Base-by-base conservation (phyloP, 441 rosid species). In the Brassica balearica region DNA sequence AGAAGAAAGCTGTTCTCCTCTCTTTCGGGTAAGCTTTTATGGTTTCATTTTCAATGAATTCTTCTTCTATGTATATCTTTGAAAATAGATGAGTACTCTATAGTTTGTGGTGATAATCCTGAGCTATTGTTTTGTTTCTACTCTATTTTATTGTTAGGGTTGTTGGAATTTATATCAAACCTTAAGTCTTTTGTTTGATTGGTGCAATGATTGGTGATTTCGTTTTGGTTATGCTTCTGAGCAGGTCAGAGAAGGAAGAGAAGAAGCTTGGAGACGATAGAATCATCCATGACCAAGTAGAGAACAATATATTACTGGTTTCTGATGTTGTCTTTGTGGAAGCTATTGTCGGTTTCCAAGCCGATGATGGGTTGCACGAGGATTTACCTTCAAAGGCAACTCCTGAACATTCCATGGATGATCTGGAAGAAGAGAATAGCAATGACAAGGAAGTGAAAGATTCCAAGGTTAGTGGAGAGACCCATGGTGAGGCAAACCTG, bases 51-150 rank as follows among this genome's bases (percentile, higher is more conserved):
- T 62, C 61, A 66, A 29, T 17, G 61, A 22, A 53, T 0, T 48
- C 8, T 46, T 46, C 17, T 46, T 46, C 6, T 46, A 2, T 53
- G 20, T 53, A 15, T 53, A 6, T 53, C 59, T 14, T 55, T 55
- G 60, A 55, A 55, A 55, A 55, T 0, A 17, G 17, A 36, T 10
- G 29, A 55, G 1, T 65, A 75, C 79, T 70, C 60, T 17, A 25
- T 61, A 75, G 38, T 71, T 73, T 38, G 62, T 82, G n/a, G 43
- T 5, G 71, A 48, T 34, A 20, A 34, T 56, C 48, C 73, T 63
- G 27, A 76, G 59, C 60, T 76, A 77, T 67, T 83, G 75, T 70
- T 81, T 75, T 77, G 4, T 8, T 34, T 8, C 17, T 43, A 17
- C 48, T 76, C 27, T 23, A 71, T 46, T 73, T 75, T 23, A 5